Evolutionary conservation across 352 stramenopile genomes (phyloP), one percentile per base, ranked within the genome.

Genomic region (Globisporangium canariense): DNA sequence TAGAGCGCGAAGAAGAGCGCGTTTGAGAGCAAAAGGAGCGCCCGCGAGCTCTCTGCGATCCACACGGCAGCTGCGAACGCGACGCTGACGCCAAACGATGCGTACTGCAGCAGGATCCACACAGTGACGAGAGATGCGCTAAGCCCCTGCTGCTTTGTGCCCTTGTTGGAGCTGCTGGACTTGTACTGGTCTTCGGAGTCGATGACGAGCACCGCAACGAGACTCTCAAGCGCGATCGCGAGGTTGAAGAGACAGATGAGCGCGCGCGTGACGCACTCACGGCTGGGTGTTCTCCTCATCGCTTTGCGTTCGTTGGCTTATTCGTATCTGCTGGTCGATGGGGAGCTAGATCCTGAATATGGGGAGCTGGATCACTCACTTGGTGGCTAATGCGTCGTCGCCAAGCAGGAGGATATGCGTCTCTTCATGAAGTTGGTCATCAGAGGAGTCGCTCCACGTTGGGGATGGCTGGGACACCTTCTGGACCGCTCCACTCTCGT

Each of bases 1-100:
- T 60, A 66, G 11, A 66, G 50, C 40, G 40, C 51, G 43, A 60
- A 66, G 38, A 60, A 52, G 10, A 66, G 50, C 60, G 60, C 60
- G 50, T 66, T 60, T 10, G 40, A 22, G 16, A 65, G 51, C 38
- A 65, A 38, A 25, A 59, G 50, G 38, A 65, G 18, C 14, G 60
- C 50, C 1, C 30, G 16, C 28, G 52, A 34, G 9, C 9, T 28
- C 18, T 43, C n/a, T 25, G 51, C 14, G 51, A 66, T 20, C 60
- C 60, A 66, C 40, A 66, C 52, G 2, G 60, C 41, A n/a, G 30
- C 34, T 2, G 60, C 60, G 32, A 66, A 60, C 50, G 38, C 28
- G 28, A 66, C 32, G 51, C 60, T 66, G 22, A 40, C 30, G 40
- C 60, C 60, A 40, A 66, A 66, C 20, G 51, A 38, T n/a, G 41